phyloP scores from a whole-genome alignment of 805 yeast genomes.

The Ogataea henricii region DNA sequence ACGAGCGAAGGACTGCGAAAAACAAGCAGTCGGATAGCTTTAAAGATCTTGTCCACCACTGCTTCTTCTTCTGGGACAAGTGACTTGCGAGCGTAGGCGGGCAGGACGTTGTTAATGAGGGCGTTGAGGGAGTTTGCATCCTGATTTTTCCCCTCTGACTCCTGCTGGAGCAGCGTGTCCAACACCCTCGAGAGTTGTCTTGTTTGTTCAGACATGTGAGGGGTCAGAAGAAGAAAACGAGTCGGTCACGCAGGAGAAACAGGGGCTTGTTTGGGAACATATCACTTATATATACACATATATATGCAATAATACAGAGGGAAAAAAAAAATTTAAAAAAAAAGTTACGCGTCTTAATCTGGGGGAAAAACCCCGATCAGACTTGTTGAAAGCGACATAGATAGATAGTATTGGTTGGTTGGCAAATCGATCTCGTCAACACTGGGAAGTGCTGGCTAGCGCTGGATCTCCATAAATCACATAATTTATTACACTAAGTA shows the following conservation, averaged over 20 bases:
- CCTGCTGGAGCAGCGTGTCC: slow-evolving; percentile 30
- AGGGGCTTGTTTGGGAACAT: no score
- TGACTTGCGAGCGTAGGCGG: slow-evolving; percentile 24
- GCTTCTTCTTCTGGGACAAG: slow-evolving; percentile 19
- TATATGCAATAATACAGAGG: neutral
- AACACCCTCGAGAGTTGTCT: slow-evolving; percentile 30
- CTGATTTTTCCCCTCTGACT: slow-evolving; percentile 27
- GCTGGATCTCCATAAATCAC: neutral
- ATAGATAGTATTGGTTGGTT: no score
- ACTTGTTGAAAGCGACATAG: no score
- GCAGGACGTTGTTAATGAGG: slow-evolving; percentile 31
- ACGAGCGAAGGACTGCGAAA: slow-evolving; percentile 28
- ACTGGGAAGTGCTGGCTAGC: neutral
- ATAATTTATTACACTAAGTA: slow-evolving; percentile 2
- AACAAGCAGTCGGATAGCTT: slow-evolving; percentile 27
- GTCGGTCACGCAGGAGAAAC: no score
- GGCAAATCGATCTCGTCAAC: no score
- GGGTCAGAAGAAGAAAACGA: neutral
- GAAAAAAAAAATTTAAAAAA: neutral
- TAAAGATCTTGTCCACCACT: slow-evolving; percentile 32
- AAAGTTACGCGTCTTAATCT: slow-evolving; percentile 4
- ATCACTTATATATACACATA: neutral
- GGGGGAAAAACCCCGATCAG: neutral
- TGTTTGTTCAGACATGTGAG: slow-evolving; percentile 26
- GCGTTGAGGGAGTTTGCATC: slow-evolving; percentile 35